phyloP scores from a whole-genome alignment of 176 grass and related monocot genomes.

The Melocanna baccifera region DNA sequence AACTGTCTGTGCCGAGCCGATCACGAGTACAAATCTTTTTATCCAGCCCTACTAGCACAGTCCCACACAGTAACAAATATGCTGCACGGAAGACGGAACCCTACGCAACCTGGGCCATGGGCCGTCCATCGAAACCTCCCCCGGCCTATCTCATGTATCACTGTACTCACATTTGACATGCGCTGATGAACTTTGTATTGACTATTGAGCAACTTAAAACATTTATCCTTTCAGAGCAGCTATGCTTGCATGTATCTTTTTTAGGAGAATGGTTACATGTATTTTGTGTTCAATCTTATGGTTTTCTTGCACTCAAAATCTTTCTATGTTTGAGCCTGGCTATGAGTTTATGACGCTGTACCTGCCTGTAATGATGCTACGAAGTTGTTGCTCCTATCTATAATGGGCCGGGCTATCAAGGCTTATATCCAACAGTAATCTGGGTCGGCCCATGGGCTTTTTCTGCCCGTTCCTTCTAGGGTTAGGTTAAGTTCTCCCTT shows the following conservation, averaged over 20 bases:
- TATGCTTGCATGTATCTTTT: background rate
- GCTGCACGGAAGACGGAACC: background rate
- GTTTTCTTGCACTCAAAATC: background rate
- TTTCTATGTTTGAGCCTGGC: background rate
- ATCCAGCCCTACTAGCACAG: too few relatives aligned
- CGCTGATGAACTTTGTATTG: background rate
- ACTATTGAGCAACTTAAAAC: constrained; percentile 2
- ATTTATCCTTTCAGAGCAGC: background rate
- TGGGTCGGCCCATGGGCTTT: background rate
- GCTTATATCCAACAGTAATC: background rate
- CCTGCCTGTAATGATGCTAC: background rate
- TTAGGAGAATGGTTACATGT: background rate
- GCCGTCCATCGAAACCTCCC: background rate
- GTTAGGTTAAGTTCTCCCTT: constrained; percentile 33
- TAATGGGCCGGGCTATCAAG: background rate
- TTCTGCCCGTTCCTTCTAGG: constrained; percentile 34
- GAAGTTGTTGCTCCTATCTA: background rate
- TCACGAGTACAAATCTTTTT: too few relatives aligned
- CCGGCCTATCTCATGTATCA: background rate
- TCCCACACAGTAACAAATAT: too few relatives aligned
- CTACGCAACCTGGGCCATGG: background rate
- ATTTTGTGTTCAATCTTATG: background rate
- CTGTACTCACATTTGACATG: background rate
- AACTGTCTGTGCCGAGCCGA: too few relatives aligned
- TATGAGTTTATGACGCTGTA: background rate